Conservation (phyloP, 2,329 filamentous ascomycete genomes). For the Fusarium euwallaceae region DNA sequence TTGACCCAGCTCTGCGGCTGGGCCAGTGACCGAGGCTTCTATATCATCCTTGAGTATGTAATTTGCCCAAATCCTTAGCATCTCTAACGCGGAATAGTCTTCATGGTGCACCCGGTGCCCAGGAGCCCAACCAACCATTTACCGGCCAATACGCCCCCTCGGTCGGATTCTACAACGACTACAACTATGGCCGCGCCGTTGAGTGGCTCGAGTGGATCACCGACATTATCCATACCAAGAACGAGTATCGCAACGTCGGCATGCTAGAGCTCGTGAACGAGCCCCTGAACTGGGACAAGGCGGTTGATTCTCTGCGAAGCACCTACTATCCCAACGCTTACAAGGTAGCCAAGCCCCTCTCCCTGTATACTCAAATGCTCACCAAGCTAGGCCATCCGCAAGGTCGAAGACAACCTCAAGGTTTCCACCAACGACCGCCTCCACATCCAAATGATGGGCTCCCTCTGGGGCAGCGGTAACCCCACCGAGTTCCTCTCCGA, state of each 20-base stretch:
- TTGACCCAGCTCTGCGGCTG: constrained; percentile 61
- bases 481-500: constrained; percentile 60
- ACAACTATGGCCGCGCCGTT: constrained; percentile 68
- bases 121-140: constrained; percentile 59
- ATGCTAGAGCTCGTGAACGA: constrained; percentile 65
- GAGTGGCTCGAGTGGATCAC: constrained; percentile 70
- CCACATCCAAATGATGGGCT: constrained; percentile 65
- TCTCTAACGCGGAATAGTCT: constrained; percentile 45
- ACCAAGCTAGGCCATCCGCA: constrained; percentile 56
- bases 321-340: constrained; percentile 41
- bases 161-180: constrained; percentile 67
- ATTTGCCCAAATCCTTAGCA: rapidly evolving
- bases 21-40: constrained; percentile 63
- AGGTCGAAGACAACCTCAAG: constrained; percentile 58
- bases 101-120: constrained; percentile 65
- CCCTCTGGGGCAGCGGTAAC: constrained; percentile 68
- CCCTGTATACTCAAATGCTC: neutral
- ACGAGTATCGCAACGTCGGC: constrained; percentile 66
- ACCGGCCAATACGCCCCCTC: constrained; percentile 55
- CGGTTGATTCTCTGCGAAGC: constrained; percentile 36
- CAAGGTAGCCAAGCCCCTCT: constrained; percentile 6
- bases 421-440: constrained; percentile 59
- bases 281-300: constrained; percentile 36
- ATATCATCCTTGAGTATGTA: constrained; percentile 63
- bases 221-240: constrained; percentile 62